Conservation (phyloP, 2,329 filamentous ascomycete species). For the Fusarium albosuccineum region DNA sequence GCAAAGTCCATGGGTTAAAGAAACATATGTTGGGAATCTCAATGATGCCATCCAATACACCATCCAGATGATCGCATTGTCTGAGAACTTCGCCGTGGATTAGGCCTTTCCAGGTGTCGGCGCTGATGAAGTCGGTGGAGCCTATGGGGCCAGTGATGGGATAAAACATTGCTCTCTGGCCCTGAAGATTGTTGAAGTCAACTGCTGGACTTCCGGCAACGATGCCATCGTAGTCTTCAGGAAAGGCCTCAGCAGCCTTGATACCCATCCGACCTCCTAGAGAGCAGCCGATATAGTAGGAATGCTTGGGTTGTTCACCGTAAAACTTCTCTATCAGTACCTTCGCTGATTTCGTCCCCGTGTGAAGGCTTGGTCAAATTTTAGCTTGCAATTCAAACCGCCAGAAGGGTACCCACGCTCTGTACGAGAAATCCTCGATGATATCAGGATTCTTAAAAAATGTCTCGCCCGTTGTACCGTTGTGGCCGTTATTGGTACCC, state of each 20-base stretch:
- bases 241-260: constrained; percentile 65
- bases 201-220: constrained; percentile 62
- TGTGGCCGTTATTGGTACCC: constrained; percentile 64
- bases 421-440: constrained; percentile 53
- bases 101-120: constrained; percentile 22
- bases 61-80: constrained; percentile 66
- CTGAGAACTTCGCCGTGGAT: constrained; percentile 58
- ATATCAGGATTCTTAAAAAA: constrained; percentile 53
- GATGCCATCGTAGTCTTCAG: constrained; percentile 67
- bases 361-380: not conserved
- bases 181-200: constrained; percentile 57
- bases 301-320: constrained; percentile 51
- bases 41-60: constrained; percentile 63
- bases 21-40: not conserved
- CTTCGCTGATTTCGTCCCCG: constrained; percentile 26
- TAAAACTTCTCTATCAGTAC: constrained; percentile 57
- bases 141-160: constrained; percentile 10
- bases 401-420: constrained; percentile 22
- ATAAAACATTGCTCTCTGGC: constrained; percentile 28
- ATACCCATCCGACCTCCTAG: constrained; percentile 71
- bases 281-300: constrained; percentile 71
- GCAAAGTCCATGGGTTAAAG: constrained; percentile 3
- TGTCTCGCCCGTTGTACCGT: constrained; percentile 50
- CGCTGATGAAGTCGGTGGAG: constrained; percentile 11
- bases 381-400: constrained; percentile 1